Conservation (phyloP, 805 yeast genomes). For the Soucietia sequanensis region DNA sequence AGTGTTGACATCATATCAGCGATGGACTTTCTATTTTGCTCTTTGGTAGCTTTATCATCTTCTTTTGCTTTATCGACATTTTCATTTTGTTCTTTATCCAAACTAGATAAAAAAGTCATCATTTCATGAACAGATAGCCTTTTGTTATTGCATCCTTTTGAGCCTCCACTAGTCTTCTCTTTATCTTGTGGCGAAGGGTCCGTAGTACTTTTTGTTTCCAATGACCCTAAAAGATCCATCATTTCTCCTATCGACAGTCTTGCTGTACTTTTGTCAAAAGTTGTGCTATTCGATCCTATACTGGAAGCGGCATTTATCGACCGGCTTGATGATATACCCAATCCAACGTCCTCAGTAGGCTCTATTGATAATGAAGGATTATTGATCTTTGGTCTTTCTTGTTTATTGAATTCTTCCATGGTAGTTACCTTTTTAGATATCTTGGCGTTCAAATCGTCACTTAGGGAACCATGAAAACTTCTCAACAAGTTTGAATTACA, state of each 20-base stretch:
- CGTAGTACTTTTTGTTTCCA: conserved; percentile 7
- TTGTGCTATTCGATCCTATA: neutral
- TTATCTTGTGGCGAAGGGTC: conserved; percentile 2
- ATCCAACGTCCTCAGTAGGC: too few relatives aligned
- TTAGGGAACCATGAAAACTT: conserved; percentile 23
- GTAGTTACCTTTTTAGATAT: conserved; percentile 12
- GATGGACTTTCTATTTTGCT: conserved; percentile 11
- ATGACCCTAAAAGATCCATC: conserved; percentile 13
- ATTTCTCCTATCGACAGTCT: conserved; percentile 12
- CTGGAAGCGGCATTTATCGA: neutral
- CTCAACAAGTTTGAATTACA: too few relatives aligned
- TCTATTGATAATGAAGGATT: too few relatives aligned
- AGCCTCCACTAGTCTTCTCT: too few relatives aligned
- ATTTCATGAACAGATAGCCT: conserved; percentile 26
- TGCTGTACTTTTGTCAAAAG: neutral
- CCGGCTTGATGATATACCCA: conserved; percentile 5
- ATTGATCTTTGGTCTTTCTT: too few relatives aligned
- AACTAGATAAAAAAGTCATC: conserved; percentile 24
- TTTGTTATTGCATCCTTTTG: conserved; percentile 4
- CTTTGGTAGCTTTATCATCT: conserved; percentile 4
- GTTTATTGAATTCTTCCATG: conserved; percentile 10
- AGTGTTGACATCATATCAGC: conserved; percentile 19
- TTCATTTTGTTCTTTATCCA: conserved; percentile 13
- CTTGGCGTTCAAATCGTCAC: conserved; percentile 17
- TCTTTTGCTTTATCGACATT: conserved; percentile 1